Evolutionary conservation across 306 rosid species (phyloP).

Genomic region (Cotoneaster glaucophyllus): DNA sequence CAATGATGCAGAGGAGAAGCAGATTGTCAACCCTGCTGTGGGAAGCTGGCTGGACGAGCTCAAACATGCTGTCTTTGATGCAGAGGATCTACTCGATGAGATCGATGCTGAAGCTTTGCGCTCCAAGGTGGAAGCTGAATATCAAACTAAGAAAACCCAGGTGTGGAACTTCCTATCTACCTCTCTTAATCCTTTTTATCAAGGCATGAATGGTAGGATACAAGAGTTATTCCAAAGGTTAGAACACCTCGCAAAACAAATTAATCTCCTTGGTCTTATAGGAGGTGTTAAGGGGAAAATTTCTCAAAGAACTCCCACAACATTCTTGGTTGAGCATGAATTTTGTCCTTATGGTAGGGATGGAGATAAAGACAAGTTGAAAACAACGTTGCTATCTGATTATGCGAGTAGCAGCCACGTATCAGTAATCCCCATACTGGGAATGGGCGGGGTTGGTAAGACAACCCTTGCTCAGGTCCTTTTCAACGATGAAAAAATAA

Average conservation of each 20-base stretch:
- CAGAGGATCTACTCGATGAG: background rate
- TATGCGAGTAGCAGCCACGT: background rate
- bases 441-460: background rate
- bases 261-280: background rate
- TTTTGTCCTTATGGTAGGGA: background rate
- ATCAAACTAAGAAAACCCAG: background rate
- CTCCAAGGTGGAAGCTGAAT: background rate
- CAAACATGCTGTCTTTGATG: background rate
- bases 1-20: background rate
- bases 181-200: background rate
- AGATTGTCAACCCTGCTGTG: background rate
- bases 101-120: background rate
- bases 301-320: background rate
- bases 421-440: background rate
- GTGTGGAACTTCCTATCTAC: background rate
- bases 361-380: background rate
- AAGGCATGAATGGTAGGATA: background rate
- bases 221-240: background rate
- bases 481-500: background rate
- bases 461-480: constrained; percentile 3
- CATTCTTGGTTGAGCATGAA: background rate
- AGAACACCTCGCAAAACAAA: background rate
- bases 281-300: background rate
- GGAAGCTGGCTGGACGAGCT: background rate
- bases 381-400: background rate